These are phyloP conservation scores for Pseudopithomyces chartarum DNA, from an alignment of 2,329 filamentous ascomycete genomes.

Conservation along the genomic window DNA sequence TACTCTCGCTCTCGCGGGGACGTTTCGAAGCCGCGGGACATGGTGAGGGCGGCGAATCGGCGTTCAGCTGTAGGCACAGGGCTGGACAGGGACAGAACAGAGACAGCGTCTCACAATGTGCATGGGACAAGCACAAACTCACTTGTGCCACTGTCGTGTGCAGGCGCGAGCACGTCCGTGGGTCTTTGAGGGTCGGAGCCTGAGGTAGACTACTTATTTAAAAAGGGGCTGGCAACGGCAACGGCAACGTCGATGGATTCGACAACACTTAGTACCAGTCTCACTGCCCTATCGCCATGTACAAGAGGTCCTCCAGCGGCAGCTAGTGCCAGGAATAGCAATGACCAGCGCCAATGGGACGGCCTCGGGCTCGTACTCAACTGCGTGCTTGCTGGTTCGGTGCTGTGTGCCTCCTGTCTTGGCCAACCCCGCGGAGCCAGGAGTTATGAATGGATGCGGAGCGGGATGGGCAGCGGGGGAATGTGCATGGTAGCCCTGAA, in stretches of 20 bases:
- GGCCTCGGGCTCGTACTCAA: not conserved
- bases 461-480: not conserved
- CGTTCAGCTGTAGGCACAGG: not conserved
- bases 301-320: not conserved
- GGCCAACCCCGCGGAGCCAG: constrained; percentile 2
- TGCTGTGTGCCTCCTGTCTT: not conserved
- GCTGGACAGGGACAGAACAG: constrained; percentile 1
- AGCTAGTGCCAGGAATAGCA: constrained; percentile 3
- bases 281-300: not conserved
- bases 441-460: not conserved
- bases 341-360: constrained; percentile 4
- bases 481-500: not conserved
- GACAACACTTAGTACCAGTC: not conserved
- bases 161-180: not conserved
- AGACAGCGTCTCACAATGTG: not conserved
- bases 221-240: too few species aligned
- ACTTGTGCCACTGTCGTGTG: constrained; percentile 6
- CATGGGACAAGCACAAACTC: not conserved
- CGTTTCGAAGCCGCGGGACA: constrained; percentile 33
- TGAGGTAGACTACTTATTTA: constrained; percentile 7
- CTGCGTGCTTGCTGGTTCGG: not conserved
- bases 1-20: constrained; percentile 36
- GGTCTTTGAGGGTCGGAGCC: not conserved
- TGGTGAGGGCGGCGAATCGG: constrained; percentile 20
- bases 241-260: not conserved